These are phyloP conservation scores for Cercospora zeina DNA, from an alignment of 2,329 filamentous ascomycete genomes.

Conservation along the genomic window DNA sequence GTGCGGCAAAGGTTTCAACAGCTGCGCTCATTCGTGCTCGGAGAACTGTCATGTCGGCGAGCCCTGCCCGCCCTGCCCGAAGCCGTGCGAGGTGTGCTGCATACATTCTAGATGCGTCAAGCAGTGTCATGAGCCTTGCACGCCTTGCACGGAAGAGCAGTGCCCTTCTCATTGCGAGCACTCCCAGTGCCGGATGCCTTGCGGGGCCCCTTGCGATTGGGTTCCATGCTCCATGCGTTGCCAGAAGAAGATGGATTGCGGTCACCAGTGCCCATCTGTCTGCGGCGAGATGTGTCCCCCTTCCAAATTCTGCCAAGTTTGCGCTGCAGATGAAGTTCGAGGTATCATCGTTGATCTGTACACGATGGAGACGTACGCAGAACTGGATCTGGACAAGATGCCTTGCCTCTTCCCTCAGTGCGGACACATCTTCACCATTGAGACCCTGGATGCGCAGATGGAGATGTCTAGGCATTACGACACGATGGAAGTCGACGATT, in stretches of 20 bases:
- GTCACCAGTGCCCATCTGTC: slow-evolving; percentile 64
- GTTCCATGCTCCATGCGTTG: slow-evolving; percentile 66
- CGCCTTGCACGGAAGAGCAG: slow-evolving; percentile 57
- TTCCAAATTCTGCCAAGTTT: slow-evolving; percentile 58
- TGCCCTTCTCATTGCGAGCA: slow-evolving; percentile 62
- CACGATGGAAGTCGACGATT: slow-evolving; percentile 35
- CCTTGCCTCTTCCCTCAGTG: slow-evolving; percentile 65
- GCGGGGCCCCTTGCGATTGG: slow-evolving; percentile 67
- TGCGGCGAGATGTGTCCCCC: slow-evolving; percentile 65
- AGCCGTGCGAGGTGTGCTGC: slow-evolving; percentile 58
- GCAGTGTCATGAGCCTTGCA: slow-evolving; percentile 60
- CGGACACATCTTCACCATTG: slow-evolving; percentile 62
- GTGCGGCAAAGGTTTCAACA: slow-evolving; percentile 55
- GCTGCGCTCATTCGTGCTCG: slow-evolving; percentile 59
- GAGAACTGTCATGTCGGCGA: slow-evolving; percentile 54
- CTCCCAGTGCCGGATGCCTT: slow-evolving; percentile 54
- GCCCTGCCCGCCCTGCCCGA: slow-evolving; percentile 52
- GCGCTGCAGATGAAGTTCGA: slow-evolving; percentile 50
- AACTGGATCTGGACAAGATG: slow-evolving; percentile 59
- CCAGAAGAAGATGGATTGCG: slow-evolving; percentile 54
- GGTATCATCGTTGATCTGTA: slow-evolving; percentile 59
- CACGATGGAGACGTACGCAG: slow-evolving; percentile 54
- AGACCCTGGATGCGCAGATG: slow-evolving; percentile 63
- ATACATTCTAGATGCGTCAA: slow-evolving; percentile 58
- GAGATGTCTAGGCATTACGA: slow-evolving; percentile 55